Evolutionary conservation across 768 basidiomycete species (phyloP).

Genomic region (Boletus pseudopeckii): DNA sequence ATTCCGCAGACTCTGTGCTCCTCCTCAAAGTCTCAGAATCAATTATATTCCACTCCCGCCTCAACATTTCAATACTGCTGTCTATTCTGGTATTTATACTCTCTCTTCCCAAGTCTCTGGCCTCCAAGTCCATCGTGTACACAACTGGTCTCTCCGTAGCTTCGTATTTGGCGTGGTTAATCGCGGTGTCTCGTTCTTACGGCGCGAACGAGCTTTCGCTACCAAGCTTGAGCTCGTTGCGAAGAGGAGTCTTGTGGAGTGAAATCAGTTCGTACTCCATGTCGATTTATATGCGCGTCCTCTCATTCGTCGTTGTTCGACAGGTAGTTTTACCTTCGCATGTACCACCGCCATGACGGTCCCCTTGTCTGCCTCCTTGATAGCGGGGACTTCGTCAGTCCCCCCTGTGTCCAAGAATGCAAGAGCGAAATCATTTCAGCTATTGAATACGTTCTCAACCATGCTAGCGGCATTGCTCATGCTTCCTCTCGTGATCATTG

Average conservation of each 20-base stretch:
- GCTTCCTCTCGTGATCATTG: constrained; percentile 56
- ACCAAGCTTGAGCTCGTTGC: constrained; percentile 35
- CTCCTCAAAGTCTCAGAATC: constrained; percentile 43
- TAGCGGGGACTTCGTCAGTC: constrained; percentile 29
- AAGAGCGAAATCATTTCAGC: constrained; percentile 53
- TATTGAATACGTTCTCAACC: constrained; percentile 51
- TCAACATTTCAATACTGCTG: constrained; percentile 40
- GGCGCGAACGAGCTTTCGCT: constrained; percentile 41
- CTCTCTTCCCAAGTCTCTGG: constrained; percentile 53
- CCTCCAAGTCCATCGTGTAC: constrained; percentile 50
- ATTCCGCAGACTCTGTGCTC: constrained; percentile 50
- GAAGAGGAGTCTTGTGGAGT: constrained; percentile 55
- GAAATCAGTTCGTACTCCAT: constrained; percentile 50
- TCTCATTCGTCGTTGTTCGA: constrained; percentile 4
- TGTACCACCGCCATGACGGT: constrained; percentile 66
- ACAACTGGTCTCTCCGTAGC: constrained; percentile 57
- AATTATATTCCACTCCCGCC: constrained; percentile 33
- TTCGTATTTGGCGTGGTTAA: constrained; percentile 61
- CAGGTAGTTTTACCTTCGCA: constrained; percentile 59
- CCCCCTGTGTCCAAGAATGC: constrained; percentile 38
- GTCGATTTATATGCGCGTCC: background rate
- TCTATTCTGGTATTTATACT: constrained; percentile 47
- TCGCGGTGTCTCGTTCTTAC: constrained; percentile 50
- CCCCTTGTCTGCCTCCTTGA: constrained; percentile 60
- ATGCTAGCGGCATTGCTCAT: constrained; percentile 46